phyloP scores from a whole-genome alignment of 495 filamentous ascomycete species.

The Saxophila tyrrhenica region DNA sequence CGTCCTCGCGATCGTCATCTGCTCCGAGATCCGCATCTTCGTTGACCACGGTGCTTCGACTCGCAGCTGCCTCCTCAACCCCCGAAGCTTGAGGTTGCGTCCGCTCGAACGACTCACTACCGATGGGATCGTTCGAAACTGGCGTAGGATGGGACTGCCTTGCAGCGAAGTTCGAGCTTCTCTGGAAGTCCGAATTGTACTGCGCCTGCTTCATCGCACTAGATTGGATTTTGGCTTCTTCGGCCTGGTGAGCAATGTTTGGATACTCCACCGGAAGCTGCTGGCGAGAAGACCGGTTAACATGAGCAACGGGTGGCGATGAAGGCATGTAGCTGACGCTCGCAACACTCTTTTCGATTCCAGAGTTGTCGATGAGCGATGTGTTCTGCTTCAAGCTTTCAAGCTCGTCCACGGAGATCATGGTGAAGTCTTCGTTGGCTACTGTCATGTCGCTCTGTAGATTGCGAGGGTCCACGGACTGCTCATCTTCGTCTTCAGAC shows the following conservation, averaged over 20 bases:
- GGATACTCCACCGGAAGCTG: not conserved
- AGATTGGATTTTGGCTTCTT: not conserved
- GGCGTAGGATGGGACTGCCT: not conserved
- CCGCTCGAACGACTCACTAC: constrained; percentile 11
- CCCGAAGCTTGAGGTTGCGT: not conserved
- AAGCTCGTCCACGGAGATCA: constrained; percentile 30
- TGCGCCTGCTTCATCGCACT: not conserved
- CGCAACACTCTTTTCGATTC: constrained; percentile 7
- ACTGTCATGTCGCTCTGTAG: constrained; percentile 24
- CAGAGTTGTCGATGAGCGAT: not conserved
- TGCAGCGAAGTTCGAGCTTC: not conserved
- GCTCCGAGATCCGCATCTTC: constrained; percentile 28
- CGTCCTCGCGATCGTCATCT: constrained; percentile 1
- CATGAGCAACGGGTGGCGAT: constrained; percentile 6
- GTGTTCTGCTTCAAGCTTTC: constrained; percentile 17
- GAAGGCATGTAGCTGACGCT: constrained; percentile 15
- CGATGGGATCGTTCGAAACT: not conserved
- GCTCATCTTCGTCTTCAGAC: constrained; percentile 15
- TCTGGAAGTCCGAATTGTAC: no score
- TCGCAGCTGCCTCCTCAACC: not conserved
- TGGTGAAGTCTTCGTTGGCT: constrained; percentile 31
- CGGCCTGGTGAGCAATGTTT: not conserved
- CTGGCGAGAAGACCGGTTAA: not conserved
- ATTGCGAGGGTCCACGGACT: not conserved
- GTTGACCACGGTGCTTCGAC: constrained; percentile 34